Evolutionary conservation across 768 basidiomycete species (phyloP).

Genomic region (Tricholoma sp.): DNA sequence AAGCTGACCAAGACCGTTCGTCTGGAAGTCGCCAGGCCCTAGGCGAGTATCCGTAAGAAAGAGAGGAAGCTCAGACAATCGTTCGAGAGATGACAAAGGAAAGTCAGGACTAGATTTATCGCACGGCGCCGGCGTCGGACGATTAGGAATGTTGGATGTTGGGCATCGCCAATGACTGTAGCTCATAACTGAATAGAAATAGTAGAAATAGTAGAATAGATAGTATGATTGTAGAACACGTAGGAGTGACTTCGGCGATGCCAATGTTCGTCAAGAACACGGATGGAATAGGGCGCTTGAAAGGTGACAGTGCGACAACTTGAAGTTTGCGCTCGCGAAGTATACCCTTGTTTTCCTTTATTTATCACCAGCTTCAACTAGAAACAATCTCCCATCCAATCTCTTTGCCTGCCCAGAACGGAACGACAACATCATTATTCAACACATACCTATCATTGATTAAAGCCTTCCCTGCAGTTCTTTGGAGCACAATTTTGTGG

Average conservation of each 20-base stretch:
- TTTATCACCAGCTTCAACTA: background rate
- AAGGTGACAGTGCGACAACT: no score
- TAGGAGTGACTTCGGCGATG: background rate
- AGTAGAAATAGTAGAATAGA: background rate
- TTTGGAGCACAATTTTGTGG: slow-evolving; percentile 38
- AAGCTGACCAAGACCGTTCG: slow-evolving; percentile 23
- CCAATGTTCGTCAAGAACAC: slow-evolving; percentile 13
- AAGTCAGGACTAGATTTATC: slow-evolving; percentile 16
- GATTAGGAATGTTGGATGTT: slow-evolving; percentile 11
- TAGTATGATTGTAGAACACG: background rate
- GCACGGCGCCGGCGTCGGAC: slow-evolving; percentile 26
- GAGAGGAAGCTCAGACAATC: slow-evolving; percentile 7
- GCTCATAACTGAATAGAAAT: slow-evolving; percentile 6
- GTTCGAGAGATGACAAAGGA: slow-evolving; percentile 19
- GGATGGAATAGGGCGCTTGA: no score
- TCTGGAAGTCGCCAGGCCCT: slow-evolving; percentile 28
- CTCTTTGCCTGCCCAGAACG: slow-evolving; percentile 85
- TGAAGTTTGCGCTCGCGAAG: no score
- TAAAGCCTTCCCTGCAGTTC: slow-evolving; percentile 27
- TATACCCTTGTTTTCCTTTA: slow-evolving; percentile 1
- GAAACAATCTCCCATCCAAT: slow-evolving; percentile 64
- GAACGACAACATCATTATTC: slow-evolving; percentile 55
- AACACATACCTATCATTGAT: slow-evolving; percentile 47
- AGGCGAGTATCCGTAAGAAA: slow-evolving; percentile 9
- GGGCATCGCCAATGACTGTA: slow-evolving; percentile 4